Evolutionary conservation across 257 asterid species (phyloP), one percentile per base, ranked within the genome.

Genomic region (Capsicum chinense): DNA sequence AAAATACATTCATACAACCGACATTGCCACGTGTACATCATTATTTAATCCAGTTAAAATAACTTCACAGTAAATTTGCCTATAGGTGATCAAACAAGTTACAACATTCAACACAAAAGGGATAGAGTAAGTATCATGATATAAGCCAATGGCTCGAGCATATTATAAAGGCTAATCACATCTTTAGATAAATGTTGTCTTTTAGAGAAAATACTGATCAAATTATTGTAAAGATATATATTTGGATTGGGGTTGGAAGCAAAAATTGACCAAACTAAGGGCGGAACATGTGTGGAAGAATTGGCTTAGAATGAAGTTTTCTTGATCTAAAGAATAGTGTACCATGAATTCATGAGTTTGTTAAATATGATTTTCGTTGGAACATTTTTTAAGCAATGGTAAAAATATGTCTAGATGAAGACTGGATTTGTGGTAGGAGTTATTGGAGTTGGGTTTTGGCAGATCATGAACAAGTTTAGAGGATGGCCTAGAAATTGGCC

Each of bases 221-320:
- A 56, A 44, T 79, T 78, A 33, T 78, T 84, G 86, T 59, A 84
- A 54, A 84, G 68, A 68, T 84, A 84, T 58, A 76, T 84, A 35
- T 84, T 70, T 66, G 86, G 79, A 13, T 62, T 60, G 44, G 56
- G 83, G 26, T 68, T 44, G 0, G 70, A 63, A 48, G 12, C 33
- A 57, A 68, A 5, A 42, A 58, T 48, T 54, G 56, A 17, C 44
- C 39, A 74, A 73, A 60, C 83, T 78, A 42, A 59, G 17, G 71
- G 83, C 11, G 5, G 79, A 56, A 56, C 82, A 64, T 19, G 67
- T 66, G 42, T 37, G 56, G 0, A 84, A 9, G 47, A 84, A 84
- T 62, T 59, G 71, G 74, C 60, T 62, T 14, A 84, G 57, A 73
- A 60, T 57, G 1, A 84, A 54, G 48, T 78, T 78, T 16, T 84